These are phyloP conservation scores for Apiotrichum gracile DNA, from an alignment of 1,284 basidiomycete species.

Conservation along the genomic window DNA sequence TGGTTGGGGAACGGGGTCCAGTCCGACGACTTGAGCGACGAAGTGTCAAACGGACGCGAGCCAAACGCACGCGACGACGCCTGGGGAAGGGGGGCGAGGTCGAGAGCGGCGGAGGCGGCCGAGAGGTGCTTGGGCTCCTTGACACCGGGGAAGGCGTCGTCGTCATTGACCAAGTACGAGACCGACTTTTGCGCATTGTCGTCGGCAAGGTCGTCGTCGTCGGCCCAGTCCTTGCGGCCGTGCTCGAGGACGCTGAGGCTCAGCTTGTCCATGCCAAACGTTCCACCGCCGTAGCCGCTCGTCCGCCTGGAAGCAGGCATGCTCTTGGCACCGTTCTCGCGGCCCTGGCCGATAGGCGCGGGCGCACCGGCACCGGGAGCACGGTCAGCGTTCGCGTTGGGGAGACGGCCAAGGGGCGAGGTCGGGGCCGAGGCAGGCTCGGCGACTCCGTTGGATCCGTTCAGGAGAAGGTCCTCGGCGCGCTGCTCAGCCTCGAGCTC, in stretches of 20 bases:
- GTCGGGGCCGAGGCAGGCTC: constrained; percentile 39
- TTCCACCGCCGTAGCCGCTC: constrained; percentile 39
- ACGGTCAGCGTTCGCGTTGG: constrained; percentile 10
- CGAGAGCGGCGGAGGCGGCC: constrained; percentile 84
- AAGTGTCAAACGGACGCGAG: constrained; percentile 54
- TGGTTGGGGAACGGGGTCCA: constrained; percentile 79
- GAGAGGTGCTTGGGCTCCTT: constrained; percentile 59
- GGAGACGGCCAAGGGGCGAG: constrained; percentile 24
- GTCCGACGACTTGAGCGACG: constrained; percentile 68
- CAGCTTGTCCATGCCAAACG: constrained; percentile 47
- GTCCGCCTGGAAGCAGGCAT: constrained; percentile 46
- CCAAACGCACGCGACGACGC: constrained; percentile 64
- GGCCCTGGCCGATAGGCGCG: constrained; percentile 29
- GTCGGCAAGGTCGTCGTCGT: constrained; percentile 44
- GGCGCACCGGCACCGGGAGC: constrained; percentile 18
- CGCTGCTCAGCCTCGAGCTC: constrained; percentile 84
- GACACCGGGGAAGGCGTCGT: constrained; percentile 69
- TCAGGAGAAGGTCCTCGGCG: constrained; percentile 59
- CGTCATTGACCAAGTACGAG: constrained; percentile 83
- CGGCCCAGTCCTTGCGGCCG: constrained; percentile 25
- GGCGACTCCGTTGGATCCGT: constrained; percentile 12
- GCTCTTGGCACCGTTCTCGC: constrained; percentile 46
- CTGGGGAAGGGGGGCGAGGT: constrained; percentile 82
- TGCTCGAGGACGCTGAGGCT: constrained; percentile 44
- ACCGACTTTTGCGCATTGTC: constrained; percentile 66